Base-by-base conservation (phyloP, 2,329 filamentous ascomycete genomes). In the Nannizzia gypsea region DNA sequence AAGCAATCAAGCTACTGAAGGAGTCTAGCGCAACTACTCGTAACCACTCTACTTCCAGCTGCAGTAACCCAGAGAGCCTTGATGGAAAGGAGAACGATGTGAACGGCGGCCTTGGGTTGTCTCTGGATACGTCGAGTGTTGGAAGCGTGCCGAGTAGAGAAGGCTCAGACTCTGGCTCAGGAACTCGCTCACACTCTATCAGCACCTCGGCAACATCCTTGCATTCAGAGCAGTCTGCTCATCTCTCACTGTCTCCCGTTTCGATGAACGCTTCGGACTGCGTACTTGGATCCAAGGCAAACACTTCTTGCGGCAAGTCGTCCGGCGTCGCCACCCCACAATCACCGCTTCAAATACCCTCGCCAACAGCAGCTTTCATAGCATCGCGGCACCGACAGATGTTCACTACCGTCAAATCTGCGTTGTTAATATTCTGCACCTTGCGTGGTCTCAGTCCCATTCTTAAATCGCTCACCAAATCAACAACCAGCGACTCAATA, bases 361-460 rank as follows among this genome's bases (percentile, higher is more conserved):
- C 71, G 13, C 48, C 48, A 17, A 52, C 48, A 8, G 48, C 68
- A 28, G 66, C 71, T 3, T 65, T 72, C 57, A 66, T 83, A 20
- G 81, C 82, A 3, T 75, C 78, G 2, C 74, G 81, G 44, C 84
- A 81, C 64, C 81, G 83, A 63, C 81, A 84, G 63, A 80, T 84
- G 2, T 72, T 96, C 3, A 84, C 87, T 36, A 96, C 93, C 0
- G 84, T 91, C 66, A 97, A 97, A 74, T 96, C 91, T 0, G 91
- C 91, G 0, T 79, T 95, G 40, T 81, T 97, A 56, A 97, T 97
- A 67, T 96, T 95, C 75, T 95, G 88, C 66, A 91, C 90, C 3
- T 80, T 99, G 13, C 83, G 97, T 2, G 93, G 92, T 9, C 81
- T 99, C 3, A 95, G 89, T 46, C 93, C 93, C 0, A 97, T 99